Evolutionary conservation across 345 rosid species (phyloP).

Genomic region (Cardamine occulta): DNA sequence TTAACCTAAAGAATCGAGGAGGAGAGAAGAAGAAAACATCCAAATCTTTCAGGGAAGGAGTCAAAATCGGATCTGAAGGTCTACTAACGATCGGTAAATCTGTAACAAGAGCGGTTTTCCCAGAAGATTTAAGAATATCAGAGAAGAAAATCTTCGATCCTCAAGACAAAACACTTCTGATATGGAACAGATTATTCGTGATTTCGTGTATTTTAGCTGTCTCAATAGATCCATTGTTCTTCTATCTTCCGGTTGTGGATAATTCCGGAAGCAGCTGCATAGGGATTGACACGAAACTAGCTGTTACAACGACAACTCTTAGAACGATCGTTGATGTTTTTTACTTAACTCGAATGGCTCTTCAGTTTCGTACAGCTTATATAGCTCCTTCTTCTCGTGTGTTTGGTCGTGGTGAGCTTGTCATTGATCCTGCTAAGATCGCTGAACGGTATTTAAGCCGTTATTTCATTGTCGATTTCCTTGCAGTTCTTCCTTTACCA

Average conservation of each 20-base stretch:
- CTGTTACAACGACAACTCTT: slow-evolving; percentile 59
- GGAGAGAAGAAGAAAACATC: slow-evolving; percentile 51
- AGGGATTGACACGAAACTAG: slow-evolving; percentile 61
- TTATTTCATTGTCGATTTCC: slow-evolving; percentile 76
- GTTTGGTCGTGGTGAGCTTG: slow-evolving; percentile 96
- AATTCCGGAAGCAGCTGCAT: slow-evolving; percentile 51
- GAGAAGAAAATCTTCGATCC: slow-evolving; percentile 78
- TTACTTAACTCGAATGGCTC: slow-evolving; percentile 71
- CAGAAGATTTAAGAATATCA: slow-evolving; percentile 76
- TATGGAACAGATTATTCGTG: slow-evolving; percentile 83
- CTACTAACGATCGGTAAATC: slow-evolving; percentile 61
- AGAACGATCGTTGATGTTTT: slow-evolving; percentile 69
- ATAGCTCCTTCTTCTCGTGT: slow-evolving; percentile 95
- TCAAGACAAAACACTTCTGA: slow-evolving; percentile 74
- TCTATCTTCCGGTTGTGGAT: slow-evolving; percentile 83
- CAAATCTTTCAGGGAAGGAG: slow-evolving; percentile 59
- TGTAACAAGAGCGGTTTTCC: slow-evolving; percentile 71
- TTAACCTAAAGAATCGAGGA: slow-evolving; percentile 51
- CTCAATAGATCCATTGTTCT: slow-evolving; percentile 80
- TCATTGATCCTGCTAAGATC: slow-evolving; percentile 77
- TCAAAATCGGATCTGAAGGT: slow-evolving; percentile 69
- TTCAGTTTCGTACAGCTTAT: slow-evolving; percentile 86
- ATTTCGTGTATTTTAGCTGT: slow-evolving; percentile 76
- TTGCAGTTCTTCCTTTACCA: slow-evolving; percentile 78
- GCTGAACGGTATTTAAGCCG: slow-evolving; percentile 70